These are phyloP conservation scores for Naumovozyma baii DNA, from an alignment of 805 yeast species.

Conservation along the genomic window DNA sequence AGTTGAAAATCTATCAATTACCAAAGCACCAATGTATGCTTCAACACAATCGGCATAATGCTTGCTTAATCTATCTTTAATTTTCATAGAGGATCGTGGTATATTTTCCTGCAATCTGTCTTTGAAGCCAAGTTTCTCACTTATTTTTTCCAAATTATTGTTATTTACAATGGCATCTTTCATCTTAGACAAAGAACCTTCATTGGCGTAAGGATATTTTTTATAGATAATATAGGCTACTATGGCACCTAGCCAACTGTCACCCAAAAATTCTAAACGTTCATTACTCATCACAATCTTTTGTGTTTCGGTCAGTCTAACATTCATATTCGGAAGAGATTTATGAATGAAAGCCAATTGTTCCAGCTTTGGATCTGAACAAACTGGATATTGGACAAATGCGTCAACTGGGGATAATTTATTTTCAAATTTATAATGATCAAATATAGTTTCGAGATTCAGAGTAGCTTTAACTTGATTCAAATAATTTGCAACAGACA, in stretches of 20 bases:
- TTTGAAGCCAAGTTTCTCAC: conserved; percentile 54
- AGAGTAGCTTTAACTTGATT: neutral
- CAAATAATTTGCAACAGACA: conserved; percentile 8
- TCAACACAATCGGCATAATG: conserved; percentile 75
- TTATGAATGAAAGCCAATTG: conserved; percentile 17
- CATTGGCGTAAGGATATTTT: conserved; percentile 54
- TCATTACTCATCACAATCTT: conserved; percentile 40
- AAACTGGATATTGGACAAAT: conserved; percentile 15
- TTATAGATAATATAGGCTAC: conserved; percentile 56
- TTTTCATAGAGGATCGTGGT: conserved; percentile 36
- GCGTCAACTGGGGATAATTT: conserved; percentile 6
- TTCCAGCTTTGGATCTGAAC: conserved; percentile 12
- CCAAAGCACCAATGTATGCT: conserved; percentile 78
- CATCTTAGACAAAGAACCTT: conserved; percentile 63
- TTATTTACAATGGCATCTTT: conserved; percentile 63
- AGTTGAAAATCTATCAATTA: conserved; percentile 35
- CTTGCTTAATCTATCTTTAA: conserved; percentile 44
- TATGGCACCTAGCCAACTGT: conserved; percentile 59
- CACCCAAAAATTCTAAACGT: conserved; percentile 79
- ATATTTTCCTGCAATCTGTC: conserved; percentile 40
- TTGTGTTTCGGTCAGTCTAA: conserved; percentile 8
- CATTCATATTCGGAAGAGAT: conserved; percentile 14
- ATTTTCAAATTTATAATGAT: conserved; percentile 6
- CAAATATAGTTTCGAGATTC: conserved; percentile 5
- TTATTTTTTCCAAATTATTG: conserved; percentile 53